A percentile compares a stretch with the other conserved stretches of the same genome.
These are phyloP conservation scores for Candida krabiensis DNA, from an alignment of 805 yeast species.

Conservation along the genomic window DNA sequence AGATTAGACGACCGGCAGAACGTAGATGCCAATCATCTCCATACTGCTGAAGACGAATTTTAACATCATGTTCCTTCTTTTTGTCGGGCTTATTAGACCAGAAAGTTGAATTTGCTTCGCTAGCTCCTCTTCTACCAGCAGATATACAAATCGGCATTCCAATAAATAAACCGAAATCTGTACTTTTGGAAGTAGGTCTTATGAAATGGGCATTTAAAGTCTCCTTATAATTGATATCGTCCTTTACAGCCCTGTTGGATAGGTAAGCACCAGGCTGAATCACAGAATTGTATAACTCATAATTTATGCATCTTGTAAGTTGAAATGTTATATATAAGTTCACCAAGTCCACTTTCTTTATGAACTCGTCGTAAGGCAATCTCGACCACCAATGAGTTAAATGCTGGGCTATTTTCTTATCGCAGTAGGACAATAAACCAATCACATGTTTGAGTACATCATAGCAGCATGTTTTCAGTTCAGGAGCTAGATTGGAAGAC, in stretches of 20 bases:
- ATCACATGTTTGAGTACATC: slow-evolving; percentile 67
- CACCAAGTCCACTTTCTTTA: slow-evolving; percentile 58
- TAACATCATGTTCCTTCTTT: slow-evolving; percentile 27
- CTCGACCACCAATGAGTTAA: slow-evolving; percentile 56
- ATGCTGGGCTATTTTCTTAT: slow-evolving; percentile 38
- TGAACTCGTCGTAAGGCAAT: slow-evolving; percentile 43
- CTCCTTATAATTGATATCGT: slow-evolving; percentile 33
- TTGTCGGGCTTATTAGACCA: slow-evolving; percentile 16
- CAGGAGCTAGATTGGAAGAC: slow-evolving; percentile 36
- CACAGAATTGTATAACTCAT: slow-evolving; percentile 25
- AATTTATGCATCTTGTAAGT: slow-evolving; percentile 51
- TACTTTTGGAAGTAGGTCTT: slow-evolving; percentile 25
- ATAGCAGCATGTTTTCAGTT: slow-evolving; percentile 57
- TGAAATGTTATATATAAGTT: slow-evolving; percentile 81
- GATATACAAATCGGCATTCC: slow-evolving; percentile 27
- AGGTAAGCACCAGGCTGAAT: slow-evolving; percentile 20
- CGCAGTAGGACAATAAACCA: slow-evolving; percentile 62
- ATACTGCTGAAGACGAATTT: slow-evolving; percentile 57
- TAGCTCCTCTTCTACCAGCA: slow-evolving; percentile 15
- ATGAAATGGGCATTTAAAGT: slow-evolving; percentile 24
- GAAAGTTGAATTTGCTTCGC: slow-evolving; percentile 8
- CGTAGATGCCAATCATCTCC: slow-evolving; percentile 80
- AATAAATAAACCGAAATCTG: slow-evolving; percentile 26
- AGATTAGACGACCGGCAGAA: slow-evolving; percentile 61
- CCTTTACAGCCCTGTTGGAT: slow-evolving; percentile 17